Base-by-base conservation (phyloP, 2,329 filamentous ascomycete species). In the Thelonectria discophora region DNA sequence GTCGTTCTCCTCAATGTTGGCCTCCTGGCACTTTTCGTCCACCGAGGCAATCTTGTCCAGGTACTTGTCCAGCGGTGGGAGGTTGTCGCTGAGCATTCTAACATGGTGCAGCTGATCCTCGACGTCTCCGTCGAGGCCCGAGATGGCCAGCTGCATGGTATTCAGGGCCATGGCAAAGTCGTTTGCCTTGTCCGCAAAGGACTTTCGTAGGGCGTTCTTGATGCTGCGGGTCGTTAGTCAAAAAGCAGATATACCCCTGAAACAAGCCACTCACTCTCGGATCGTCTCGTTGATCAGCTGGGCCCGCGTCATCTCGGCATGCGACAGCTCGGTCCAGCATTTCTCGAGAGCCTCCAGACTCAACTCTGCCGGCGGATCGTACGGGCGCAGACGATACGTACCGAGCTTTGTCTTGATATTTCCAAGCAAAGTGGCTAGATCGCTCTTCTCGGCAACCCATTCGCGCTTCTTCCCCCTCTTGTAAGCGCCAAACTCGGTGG, bases 391-490 rank as follows among this genome's bases (percentile, higher is more conserved):
- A 51, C 94, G 89, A 76, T 99, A 99, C 42, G 95, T 99, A 70
- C 92, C 94, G 70, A 99, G 84, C 78, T 99, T 99, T 1, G 95
- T 99, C 83, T 97, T 98, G 84, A 99, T 98, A 78, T 99, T 99
- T 37, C 95, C 95, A 57, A 99, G 81, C 63, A 99, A 80, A 5
- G 94, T 95, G 37, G 94, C 93, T 58, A 99, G 83, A 74, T 99
- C 95, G 60, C 93, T 97, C 84, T 97, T 98, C 80, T 99, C 95
- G 1, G 93, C 95, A 27, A 99, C 95, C 95, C 95, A 99, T 62
- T 92, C 88, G 63, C 95, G 87, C 82, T 99, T 99, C 79, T 91
- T 86, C 55, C 90, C 93, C 71, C 88, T 87, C 80, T 98, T 99
- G 82, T 97, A 97, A n/a, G 84, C 83, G 24, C 91, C 88, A 77